Conservation (phyloP, 2,329 filamentous ascomycete genomes). For the Colletotrichum incanum region DNA sequence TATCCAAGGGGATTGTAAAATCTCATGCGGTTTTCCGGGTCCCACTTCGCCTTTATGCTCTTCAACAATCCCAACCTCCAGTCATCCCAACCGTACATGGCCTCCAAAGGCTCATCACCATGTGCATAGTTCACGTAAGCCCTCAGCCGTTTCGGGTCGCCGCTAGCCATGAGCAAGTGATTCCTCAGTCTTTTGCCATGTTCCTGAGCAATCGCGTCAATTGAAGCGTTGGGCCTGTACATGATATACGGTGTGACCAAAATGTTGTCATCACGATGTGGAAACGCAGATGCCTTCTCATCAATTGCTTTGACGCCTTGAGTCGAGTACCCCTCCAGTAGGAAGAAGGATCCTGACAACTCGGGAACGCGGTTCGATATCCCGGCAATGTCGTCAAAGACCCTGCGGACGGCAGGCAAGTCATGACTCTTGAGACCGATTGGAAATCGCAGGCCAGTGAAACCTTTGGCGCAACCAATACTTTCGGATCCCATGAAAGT, state of each 20-base stretch:
- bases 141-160: conserved; percentile 46
- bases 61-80: conserved; percentile 47
- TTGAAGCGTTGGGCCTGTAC: conserved; percentile 47
- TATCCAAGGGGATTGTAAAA: conserved; percentile 47
- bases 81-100: conserved; percentile 47
- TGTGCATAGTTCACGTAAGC: conserved; percentile 54
- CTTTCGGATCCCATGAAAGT: conserved; percentile 56
- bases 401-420: conserved; percentile 45
- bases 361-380: conserved; percentile 54
- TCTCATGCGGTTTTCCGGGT: conserved; percentile 48
- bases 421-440: conserved; percentile 59
- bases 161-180: conserved; percentile 46
- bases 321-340: conserved; percentile 46
- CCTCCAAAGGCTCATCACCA: conserved; percentile 49
- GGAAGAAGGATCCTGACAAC: conserved; percentile 45
- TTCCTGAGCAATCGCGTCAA: conserved; percentile 53
- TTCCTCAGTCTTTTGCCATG: conserved; percentile 47
- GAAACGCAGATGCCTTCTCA: conserved; percentile 52
- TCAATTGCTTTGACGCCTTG: conserved; percentile 53
- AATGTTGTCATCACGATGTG: conserved; percentile 55
- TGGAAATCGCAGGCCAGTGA: conserved; percentile 59
- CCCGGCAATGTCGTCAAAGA: conserved; percentile 52
- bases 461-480: conserved; percentile 58
- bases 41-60: conserved; percentile 48
- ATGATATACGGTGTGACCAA: conserved; percentile 52